Conservation (phyloP, 2,329 filamentous ascomycete genomes). For the Lachnellula cervina region DNA sequence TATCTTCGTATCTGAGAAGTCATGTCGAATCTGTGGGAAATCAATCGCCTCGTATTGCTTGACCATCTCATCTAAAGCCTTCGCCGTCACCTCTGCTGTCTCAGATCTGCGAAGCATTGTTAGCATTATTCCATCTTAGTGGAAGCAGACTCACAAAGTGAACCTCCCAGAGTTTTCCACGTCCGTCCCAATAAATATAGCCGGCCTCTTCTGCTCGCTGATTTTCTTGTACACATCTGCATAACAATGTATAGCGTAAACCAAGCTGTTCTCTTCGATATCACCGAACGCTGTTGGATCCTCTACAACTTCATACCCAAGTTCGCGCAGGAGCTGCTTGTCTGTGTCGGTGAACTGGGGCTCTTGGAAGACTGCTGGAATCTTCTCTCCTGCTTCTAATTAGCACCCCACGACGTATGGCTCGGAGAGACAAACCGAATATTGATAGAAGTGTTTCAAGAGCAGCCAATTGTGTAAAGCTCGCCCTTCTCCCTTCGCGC, state of each 20-base stretch:
- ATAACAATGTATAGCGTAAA: constrained; percentile 34
- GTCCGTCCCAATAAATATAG: constrained; percentile 29
- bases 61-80: constrained; percentile 23
- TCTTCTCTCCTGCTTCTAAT: neutral
- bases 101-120: constrained; percentile 9
- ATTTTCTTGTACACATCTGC: constrained; percentile 26
- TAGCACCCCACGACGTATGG: neutral
- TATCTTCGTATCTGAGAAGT: constrained; percentile 32
- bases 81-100: constrained; percentile 2
- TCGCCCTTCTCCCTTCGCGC: constrained; percentile 26
- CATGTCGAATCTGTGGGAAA: constrained; percentile 29
- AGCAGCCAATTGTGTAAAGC: constrained; percentile 29
- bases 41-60: constrained; percentile 22
- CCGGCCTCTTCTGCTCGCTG: constrained; percentile 19
- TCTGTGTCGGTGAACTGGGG: constrained; percentile 30
- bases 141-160: constrained; percentile 15
- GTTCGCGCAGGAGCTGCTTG: constrained; percentile 23
- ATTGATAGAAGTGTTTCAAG: constrained; percentile 23
- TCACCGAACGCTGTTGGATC: constrained; percentile 27
- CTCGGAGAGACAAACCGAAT: constrained; percentile 10
- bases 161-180: constrained; percentile 26
- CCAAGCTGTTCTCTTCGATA: constrained; percentile 24
- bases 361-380: constrained; percentile 25
- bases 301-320: constrained; percentile 25
- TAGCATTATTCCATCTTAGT: neutral